Evolutionary conservation across 2,329 filamentous ascomycete genomes (phyloP).

Genomic region (Basipetospora chlamydospora): DNA sequence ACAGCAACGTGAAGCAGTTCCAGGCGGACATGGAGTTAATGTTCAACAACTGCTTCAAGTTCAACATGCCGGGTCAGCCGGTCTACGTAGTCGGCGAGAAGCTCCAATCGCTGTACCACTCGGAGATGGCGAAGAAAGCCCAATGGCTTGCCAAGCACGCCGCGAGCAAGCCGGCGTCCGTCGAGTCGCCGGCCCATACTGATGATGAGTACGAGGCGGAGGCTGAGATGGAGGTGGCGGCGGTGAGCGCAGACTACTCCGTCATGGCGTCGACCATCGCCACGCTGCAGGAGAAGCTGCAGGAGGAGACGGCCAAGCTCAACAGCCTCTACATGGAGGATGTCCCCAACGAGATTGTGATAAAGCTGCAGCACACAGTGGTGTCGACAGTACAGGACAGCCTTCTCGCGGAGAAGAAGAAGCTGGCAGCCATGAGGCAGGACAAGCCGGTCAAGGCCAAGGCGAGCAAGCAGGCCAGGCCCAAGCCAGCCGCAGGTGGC

Average conservation of each 20-base stretch:
- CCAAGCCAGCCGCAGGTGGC: constrained; percentile 21
- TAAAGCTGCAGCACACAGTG: constrained; percentile 44
- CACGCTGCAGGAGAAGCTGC: constrained; percentile 34
- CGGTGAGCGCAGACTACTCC: constrained; percentile 21
- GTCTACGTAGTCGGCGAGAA: constrained; percentile 59
- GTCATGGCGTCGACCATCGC: constrained; percentile 32
- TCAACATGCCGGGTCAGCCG: constrained; percentile 63
- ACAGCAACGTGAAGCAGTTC: constrained; percentile 71
- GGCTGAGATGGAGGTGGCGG: constrained; percentile 37
- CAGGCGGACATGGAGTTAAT: constrained; percentile 72
- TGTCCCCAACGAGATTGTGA: constrained; percentile 34
- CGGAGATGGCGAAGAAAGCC: constrained; percentile 63
- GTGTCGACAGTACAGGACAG: constrained; percentile 53
- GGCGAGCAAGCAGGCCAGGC: constrained; percentile 41
- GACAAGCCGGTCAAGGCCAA: constrained; percentile 45
- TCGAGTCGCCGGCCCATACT: constrained; percentile 45
- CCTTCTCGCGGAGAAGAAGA: constrained; percentile 56
- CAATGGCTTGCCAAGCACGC: constrained; percentile 68
- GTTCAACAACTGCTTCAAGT: constrained; percentile 79
- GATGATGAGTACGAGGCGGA: constrained; percentile 63
- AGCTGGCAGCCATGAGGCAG: constrained; percentile 37
- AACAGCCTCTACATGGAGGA: constrained; percentile 36
- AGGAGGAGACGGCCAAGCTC: constrained; percentile 44
- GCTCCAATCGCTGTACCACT: constrained; percentile 61
- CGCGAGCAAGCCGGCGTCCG: constrained; percentile 35